Base-by-base conservation (phyloP, 176 grass and related monocot genomes). In the Zoysia pacifica region DNA sequence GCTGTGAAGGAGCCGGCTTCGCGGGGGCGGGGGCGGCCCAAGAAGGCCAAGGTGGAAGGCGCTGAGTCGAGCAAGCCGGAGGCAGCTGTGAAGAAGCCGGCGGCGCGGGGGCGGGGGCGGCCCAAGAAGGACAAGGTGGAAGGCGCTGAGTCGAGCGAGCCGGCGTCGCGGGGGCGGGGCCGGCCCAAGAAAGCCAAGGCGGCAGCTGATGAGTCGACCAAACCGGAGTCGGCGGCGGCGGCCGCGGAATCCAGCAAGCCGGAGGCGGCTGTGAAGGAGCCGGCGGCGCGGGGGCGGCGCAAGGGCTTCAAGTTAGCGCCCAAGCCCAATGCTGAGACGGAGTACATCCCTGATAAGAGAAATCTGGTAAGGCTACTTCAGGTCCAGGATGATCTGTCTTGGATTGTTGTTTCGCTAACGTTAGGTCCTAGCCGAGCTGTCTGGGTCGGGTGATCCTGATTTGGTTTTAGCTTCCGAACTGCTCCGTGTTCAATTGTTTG, bases 311-410 rank as follows among this genome's bases (percentile, higher is more conserved):
- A 78, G 85, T 18, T 62, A 68, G 15, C 52, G 12, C 51, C 87
- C 73, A 90, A 92, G 62, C 75, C 86, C 65, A 87, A 92, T 81
- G 19, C 15, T 5, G 84, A 93, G 53, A 11, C 75, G 8, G 93
- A 90, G 82, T 97, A 87, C 76, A 86, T 97, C 50, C 62, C 72
- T 2, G 87, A 88, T 62, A 88, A 75, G 48, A 68, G 90, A 12
- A 93, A 90, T 62, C 45, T 90, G 85, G 93, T 96, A 36, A 80
- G 85, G 64, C 58, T 53, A 37, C 55, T 71, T 56, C 69, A 16
- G 39, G 69, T 71, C 49, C 69, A 16, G 39, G 69, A 51, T 61
- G 18, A 11, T 19, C 54, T 39, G 20, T 18, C 43, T 60, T 6
- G 4, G 63, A 47, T 65, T 46, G 48, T 67, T 38, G 65, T 43